phyloP scores from a whole-genome alignment of 129 eudicot genomes.

The carrot (Daucus carota) region DNA sequence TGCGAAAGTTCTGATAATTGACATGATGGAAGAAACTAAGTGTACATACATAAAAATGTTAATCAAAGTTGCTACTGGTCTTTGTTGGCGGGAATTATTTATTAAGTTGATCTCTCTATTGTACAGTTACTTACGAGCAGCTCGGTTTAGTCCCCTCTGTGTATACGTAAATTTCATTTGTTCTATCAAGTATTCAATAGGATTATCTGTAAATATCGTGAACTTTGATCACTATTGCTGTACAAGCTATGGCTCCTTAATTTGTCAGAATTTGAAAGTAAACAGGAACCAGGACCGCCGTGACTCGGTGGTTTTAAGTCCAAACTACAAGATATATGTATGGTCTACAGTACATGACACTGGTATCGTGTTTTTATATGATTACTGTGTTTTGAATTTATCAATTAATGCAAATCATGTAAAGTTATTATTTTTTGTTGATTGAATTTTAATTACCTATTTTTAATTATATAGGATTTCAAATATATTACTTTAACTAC shows the following conservation, averaged over 20 bases:
- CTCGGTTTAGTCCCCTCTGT: slow-evolving; percentile 27
- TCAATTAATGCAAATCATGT: too few species aligned
- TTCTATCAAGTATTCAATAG: neutral
- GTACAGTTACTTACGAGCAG: slow-evolving; percentile 24
- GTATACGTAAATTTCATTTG: slow-evolving; percentile 17
- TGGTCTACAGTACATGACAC: too few species aligned
- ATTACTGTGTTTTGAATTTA: too few species aligned
- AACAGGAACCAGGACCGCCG: neutral
- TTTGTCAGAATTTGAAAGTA: neutral
- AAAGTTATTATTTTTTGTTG: too few species aligned
- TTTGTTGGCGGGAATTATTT: slow-evolving; percentile 2
- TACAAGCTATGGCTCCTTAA: neutral
- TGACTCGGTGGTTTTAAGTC: neutral
- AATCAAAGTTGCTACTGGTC: slow-evolving; percentile 8
- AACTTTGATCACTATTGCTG: neutral
- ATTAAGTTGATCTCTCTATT: slow-evolving; percentile 13
- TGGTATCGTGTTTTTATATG: too few species aligned
- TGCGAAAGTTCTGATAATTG: slow-evolving; percentile 28
- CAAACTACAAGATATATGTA: too few species aligned
- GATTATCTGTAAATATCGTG: neutral
- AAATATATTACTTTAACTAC: too few species aligned
- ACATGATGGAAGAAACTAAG: slow-evolving; percentile 91
- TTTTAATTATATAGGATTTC: too few species aligned
- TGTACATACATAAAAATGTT: slow-evolving; percentile 43
- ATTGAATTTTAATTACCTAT: too few species aligned